These are phyloP conservation scores for Sungouiozyma ichnusensis DNA, from an alignment of 805 yeast species.

Conservation along the genomic window DNA sequence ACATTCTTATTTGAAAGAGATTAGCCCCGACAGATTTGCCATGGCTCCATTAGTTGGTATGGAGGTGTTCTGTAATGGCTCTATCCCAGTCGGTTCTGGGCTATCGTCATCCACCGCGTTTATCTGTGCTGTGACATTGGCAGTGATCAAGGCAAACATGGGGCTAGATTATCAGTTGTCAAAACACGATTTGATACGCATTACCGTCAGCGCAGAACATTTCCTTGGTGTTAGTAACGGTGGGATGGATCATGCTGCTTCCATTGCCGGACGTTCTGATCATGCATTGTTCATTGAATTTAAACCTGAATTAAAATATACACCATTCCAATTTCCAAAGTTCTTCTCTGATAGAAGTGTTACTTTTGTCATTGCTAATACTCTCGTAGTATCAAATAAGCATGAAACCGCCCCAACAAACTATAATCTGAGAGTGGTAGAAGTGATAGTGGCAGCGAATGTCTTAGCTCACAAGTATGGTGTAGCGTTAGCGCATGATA, in stretches of 20 bases:
- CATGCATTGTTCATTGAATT: constrained; percentile 54
- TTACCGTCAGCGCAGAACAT: constrained; percentile 59
- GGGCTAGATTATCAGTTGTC: constrained; percentile 28
- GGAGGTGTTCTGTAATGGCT: constrained; percentile 47
- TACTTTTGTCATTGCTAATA: constrained; percentile 52
- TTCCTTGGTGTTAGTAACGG: constrained; percentile 67
- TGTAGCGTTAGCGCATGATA: constrained; percentile 23
- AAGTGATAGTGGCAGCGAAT: constrained; percentile 55
- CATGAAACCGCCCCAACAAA: constrained; percentile 59
- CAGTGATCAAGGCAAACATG: constrained; percentile 44
- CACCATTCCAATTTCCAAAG: constrained; percentile 44
- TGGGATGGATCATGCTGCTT: constrained; percentile 74
- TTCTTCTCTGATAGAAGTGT: constrained; percentile 33
- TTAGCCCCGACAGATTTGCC: constrained; percentile 19
- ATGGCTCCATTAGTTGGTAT: constrained; percentile 35
- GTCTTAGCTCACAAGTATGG: constrained; percentile 41
- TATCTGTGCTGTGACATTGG: constrained; percentile 53
- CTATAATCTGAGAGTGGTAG: constrained; percentile 63
- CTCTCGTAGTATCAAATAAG: constrained; percentile 53
- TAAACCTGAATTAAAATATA: constrained; percentile 45
- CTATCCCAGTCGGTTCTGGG: constrained; percentile 66
- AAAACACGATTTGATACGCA: constrained; percentile 43
- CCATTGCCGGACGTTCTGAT: constrained; percentile 48
- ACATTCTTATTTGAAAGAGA: constrained; percentile 34
- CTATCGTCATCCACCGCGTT: constrained; percentile 64